Conservation (phyloP, 805 yeast genomes). For the Candida tibetensis region DNA sequence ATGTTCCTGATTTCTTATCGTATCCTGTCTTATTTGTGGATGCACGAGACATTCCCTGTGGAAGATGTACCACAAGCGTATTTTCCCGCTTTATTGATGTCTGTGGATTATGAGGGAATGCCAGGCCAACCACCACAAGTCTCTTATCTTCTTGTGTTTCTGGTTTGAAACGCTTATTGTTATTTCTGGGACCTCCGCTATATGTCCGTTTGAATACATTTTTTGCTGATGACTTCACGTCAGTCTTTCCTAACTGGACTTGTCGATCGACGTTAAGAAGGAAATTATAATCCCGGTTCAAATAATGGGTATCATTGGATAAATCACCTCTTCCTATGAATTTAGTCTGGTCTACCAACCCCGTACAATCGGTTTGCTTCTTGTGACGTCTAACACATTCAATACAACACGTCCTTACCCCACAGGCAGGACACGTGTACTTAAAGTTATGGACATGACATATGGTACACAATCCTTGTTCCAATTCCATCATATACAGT, state of each 20-base stretch:
- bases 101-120: slow-evolving; percentile 26
- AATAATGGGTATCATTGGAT: slow-evolving; percentile 36
- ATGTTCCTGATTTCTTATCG: slow-evolving; percentile 59
- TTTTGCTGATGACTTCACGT: slow-evolving; percentile 40
- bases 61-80: slow-evolving; percentile 59
- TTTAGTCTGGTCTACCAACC: slow-evolving; percentile 57
- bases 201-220: slow-evolving; percentile 37
- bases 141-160: slow-evolving; percentile 23
- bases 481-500: slow-evolving; percentile 7
- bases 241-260: slow-evolving; percentile 57
- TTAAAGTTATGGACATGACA: slow-evolving; percentile 43
- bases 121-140: slow-evolving; percentile 17
- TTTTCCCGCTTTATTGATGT: slow-evolving; percentile 53
- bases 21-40: slow-evolving; percentile 62
- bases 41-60: slow-evolving; percentile 73
- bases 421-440: slow-evolving; percentile 83
- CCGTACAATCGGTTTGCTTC: slow-evolving; percentile 58
- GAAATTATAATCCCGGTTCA: slow-evolving; percentile 84
- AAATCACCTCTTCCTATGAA: slow-evolving; percentile 53
- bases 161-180: slow-evolving; percentile 18
- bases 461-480: slow-evolving; percentile 24
- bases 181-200: slow-evolving; percentile 11
- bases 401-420: slow-evolving; percentile 61
- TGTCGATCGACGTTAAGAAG: slow-evolving; percentile 57
- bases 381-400: slow-evolving; percentile 74